A percentile compares a stretch with the other conserved stretches of the same genome.
phyloP scores from a whole-genome alignment of 164 flowering plant species.

The Vitis cinerea region DNA sequence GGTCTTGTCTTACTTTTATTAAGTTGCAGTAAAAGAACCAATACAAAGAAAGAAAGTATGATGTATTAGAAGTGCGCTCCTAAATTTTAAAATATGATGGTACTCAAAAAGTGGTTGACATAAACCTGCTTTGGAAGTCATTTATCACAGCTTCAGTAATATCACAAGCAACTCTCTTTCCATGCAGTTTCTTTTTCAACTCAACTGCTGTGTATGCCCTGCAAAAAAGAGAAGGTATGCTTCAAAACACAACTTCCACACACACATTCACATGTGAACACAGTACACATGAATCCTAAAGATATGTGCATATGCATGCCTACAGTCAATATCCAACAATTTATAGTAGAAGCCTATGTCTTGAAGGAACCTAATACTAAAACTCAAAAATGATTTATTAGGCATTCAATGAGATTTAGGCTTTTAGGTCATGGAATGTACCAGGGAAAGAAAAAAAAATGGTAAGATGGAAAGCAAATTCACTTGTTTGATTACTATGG shows the following conservation, averaged over 20 bases:
- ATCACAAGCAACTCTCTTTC: conserved; percentile 44
- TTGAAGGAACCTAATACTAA: not conserved
- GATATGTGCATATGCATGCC: not conserved
- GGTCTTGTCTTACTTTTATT: not conserved
- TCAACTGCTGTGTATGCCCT: conserved; percentile 77
- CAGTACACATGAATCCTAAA: not conserved
- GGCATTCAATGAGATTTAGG: too few relatives aligned
- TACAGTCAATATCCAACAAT: not conserved
- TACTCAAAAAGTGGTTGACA: not conserved
- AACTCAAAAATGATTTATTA: not conserved
- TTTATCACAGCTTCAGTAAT: conserved; percentile 46
- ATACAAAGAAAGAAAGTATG: not conserved
- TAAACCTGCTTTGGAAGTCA: conserved; percentile 61
- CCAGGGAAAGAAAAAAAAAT: not conserved
- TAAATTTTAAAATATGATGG: not conserved
- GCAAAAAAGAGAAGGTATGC: conserved; percentile 12
- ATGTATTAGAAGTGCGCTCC: not conserved
- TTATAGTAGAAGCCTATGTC: not conserved
- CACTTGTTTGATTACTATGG: too few relatives aligned
- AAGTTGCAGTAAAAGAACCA: not conserved
- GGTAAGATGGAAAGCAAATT: too few relatives aligned
- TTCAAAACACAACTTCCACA: not conserved
- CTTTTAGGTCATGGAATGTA: not conserved
- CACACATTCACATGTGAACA: not conserved
- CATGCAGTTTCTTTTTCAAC: conserved; percentile 73